These are phyloP conservation scores for Aquilaria yunnanensis DNA, from an alignment of 345 rosid species.

Conservation along the genomic window DNA sequence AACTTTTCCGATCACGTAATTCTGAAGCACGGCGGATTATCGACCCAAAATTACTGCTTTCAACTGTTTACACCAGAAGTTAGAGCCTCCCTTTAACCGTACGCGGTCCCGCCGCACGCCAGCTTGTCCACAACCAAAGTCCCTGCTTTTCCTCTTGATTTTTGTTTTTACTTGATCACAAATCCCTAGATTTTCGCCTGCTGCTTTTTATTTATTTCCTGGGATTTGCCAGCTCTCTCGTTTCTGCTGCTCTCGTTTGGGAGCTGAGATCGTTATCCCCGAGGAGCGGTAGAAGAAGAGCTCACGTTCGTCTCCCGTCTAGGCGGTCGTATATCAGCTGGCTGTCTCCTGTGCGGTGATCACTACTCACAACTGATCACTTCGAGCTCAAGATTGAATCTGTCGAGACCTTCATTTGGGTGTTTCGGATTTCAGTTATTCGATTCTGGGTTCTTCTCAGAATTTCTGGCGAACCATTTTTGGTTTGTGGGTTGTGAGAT, in stretches of 20 bases:
- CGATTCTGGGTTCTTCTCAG: slow-evolving; percentile 12
- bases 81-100: too few relatives aligned
- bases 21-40: too few relatives aligned
- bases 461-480: neutral
- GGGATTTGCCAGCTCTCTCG: neutral
- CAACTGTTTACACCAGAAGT: too few relatives aligned
- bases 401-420: slow-evolving; percentile 13
- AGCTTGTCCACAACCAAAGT: too few relatives aligned
- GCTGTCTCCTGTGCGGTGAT: slow-evolving; percentile 16
- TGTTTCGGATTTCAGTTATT: neutral
- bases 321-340: slow-evolving; percentile 31
- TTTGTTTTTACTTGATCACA: too few relatives aligned
- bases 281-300: slow-evolving; percentile 15
- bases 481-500: neutral
- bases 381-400: slow-evolving; percentile 1
- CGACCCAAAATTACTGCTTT: too few relatives aligned
- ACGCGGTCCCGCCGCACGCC: too few relatives aligned
- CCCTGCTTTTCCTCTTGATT: too few relatives aligned
- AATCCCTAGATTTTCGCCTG: too few relatives aligned
- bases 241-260: neutral
- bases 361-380: too few relatives aligned
- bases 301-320: slow-evolving; percentile 35
- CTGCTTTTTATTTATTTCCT: too few relatives aligned
- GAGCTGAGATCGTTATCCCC: neutral
- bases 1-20: too few relatives aligned